These are phyloP conservation scores for Geotrichum citri-aurantii DNA, from an alignment of 1,139 yeast species.

Conservation along the genomic window DNA sequence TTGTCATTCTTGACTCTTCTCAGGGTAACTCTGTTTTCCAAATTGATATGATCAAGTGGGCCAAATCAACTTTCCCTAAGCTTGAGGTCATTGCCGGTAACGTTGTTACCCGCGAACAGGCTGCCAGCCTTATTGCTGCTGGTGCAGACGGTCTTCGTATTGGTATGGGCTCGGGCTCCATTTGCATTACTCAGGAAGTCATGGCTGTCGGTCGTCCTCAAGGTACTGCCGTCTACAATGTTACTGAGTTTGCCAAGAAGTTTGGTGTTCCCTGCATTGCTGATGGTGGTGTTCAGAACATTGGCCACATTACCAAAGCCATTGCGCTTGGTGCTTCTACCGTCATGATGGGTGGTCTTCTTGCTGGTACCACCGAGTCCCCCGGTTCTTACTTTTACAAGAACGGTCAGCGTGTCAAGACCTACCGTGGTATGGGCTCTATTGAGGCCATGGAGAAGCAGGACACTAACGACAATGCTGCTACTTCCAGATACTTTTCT, in stretches of 20 bases:
- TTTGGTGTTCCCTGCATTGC: slow-evolving; percentile 97
- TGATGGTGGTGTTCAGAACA: slow-evolving; percentile 98
- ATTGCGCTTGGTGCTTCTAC: slow-evolving; percentile 93
- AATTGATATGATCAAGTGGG: slow-evolving; percentile 87
- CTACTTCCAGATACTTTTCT: slow-evolving; percentile 96
- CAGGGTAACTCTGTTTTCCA: slow-evolving; percentile 97
- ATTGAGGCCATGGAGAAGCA: slow-evolving; percentile 99
- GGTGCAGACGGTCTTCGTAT: slow-evolving; percentile 98
- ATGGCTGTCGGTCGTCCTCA: slow-evolving; percentile 99
- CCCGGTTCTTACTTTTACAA: slow-evolving; percentile 98
- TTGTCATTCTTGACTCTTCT: slow-evolving; percentile 90
- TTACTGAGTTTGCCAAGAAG: slow-evolving; percentile 77
- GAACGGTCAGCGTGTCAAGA: slow-evolving; percentile 95
- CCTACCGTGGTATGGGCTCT: slow-evolving; percentile 99
- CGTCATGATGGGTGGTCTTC: slow-evolving; percentile 99
- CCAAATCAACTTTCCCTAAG: slow-evolving; percentile 71
- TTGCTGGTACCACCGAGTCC: slow-evolving; percentile 97
- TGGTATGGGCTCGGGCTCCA: slow-evolving; percentile 99
- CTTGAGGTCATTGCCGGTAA: slow-evolving; percentile 94
- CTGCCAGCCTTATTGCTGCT: slow-evolving; percentile 88
- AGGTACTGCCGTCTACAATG: slow-evolving; percentile 92
- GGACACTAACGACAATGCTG: slow-evolving; percentile 80
- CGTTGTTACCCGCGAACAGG: slow-evolving; percentile 98
- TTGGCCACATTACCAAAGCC: slow-evolving; percentile 97
- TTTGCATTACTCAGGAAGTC: slow-evolving; percentile 98